phyloP scores from a whole-genome alignment of 148 eudicot species.

The Gaultheria prostrata region DNA sequence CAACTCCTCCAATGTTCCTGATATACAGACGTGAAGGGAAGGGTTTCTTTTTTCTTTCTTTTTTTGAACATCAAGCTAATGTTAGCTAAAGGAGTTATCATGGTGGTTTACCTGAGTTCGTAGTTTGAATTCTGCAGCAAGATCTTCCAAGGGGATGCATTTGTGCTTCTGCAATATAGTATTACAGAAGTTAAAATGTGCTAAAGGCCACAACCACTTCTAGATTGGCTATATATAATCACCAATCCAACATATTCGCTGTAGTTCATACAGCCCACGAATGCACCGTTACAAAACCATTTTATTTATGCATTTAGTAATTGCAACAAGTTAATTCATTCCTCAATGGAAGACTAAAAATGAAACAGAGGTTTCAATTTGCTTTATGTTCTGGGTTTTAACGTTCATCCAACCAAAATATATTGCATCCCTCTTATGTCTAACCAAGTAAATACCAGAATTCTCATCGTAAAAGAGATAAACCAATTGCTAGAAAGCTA shows the following conservation, averaged over 20 bases:
- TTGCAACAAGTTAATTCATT: neutral
- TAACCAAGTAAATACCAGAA: neutral
- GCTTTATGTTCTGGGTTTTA: neutral
- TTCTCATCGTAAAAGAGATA: neutral
- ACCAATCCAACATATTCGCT: neutral
- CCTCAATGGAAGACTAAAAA: neutral
- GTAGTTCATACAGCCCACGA: neutral
- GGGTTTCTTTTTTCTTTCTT: too few relatives aligned
- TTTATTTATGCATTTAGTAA: neutral
- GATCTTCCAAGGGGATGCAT: constrained; percentile 91
- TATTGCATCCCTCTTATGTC: neutral
- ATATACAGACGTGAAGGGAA: neutral
- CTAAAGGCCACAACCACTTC: constrained; percentile 7
- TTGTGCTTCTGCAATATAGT: constrained; percentile 71
- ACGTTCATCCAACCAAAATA: neutral
- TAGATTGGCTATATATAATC: neutral
- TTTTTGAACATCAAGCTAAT: too few relatives aligned
- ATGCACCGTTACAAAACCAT: neutral
- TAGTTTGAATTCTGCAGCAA: constrained; percentile 94
- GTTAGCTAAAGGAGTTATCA: neutral
- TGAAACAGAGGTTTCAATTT: neutral
- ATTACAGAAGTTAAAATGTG: neutral
- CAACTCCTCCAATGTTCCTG: neutral
- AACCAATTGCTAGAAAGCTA: neutral
- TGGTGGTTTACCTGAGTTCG: constrained; percentile 67